Percentiles rank a stretch among this genome's conserved stretches.
phyloP scores from a whole-genome alignment of 495 filamentous ascomycete species.

The Penicillium soppii region DNA sequence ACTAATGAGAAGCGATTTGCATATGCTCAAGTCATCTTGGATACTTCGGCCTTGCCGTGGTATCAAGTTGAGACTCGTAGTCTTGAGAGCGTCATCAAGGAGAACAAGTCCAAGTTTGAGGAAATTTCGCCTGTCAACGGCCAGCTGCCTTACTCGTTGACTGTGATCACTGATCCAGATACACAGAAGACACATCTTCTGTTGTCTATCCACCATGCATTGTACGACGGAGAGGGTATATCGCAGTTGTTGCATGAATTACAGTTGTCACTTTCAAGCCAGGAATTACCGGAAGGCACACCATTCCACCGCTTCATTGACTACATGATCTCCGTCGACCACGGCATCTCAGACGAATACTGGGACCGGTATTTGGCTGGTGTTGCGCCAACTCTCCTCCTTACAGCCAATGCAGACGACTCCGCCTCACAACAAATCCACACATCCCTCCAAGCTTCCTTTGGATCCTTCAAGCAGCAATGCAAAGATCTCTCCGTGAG shows the following conservation, averaged over 20 bases:
- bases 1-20: constrained; percentile 50
- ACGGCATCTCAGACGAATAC: constrained; percentile 50
- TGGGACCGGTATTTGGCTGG: constrained; percentile 56
- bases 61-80: constrained; percentile 9
- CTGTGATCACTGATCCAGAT: constrained; percentile 13
- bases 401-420: constrained; percentile 2
- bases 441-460: constrained; percentile 21
- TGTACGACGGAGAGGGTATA: constrained; percentile 78
- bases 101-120: constrained; percentile 24
- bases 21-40: constrained; percentile 59
- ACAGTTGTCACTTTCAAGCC: constrained; percentile 47
- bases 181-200: constrained; percentile 31
- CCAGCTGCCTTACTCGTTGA: constrained; percentile 31
- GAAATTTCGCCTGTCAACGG: constrained; percentile 16
- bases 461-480: constrained; percentile 44
- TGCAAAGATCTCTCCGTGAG: constrained; percentile 56
- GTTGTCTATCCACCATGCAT: constrained; percentile 74
- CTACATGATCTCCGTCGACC: constrained; percentile 38
- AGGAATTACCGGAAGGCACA: constrained; percentile 33
- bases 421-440: constrained; percentile 22
- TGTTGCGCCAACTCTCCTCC: constrained; percentile 49
- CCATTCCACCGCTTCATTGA: constrained; percentile 43
- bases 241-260: constrained; percentile 63
- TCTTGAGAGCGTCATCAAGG: constrained; percentile 17
- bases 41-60: constrained; percentile 24